phyloP scores from a whole-genome alignment of 139 green algal genomes.

The Bryopsis sp. region DNA sequence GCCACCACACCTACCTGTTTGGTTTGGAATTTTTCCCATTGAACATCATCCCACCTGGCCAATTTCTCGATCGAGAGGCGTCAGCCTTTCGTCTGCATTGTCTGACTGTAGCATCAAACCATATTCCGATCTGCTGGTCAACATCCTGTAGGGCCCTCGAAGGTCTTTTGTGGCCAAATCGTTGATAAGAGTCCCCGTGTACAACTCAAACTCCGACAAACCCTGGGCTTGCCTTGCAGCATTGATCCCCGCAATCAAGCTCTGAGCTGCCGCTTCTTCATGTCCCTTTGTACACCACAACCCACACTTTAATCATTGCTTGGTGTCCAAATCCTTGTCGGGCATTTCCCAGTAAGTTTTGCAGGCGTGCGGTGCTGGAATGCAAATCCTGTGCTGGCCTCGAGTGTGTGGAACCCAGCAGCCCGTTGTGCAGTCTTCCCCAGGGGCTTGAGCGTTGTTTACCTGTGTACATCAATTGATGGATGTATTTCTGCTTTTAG shows the following conservation, averaged over 20 bases:
- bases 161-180: conserved; percentile 96
- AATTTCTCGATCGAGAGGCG: conserved; percentile 71
- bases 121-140: conserved; percentile 88
- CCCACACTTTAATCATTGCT: too few relatives aligned
- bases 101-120: conserved; percentile 85
- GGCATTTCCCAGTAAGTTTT: too few relatives aligned
- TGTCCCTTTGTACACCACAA: conserved; percentile 96
- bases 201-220: conserved; percentile 47
- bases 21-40: conserved; percentile 55
- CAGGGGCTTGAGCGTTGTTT: too few relatives aligned
- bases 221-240: conserved; percentile 57
- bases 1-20: conserved; percentile 35
- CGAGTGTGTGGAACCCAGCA: too few relatives aligned
- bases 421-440: too few relatives aligned
- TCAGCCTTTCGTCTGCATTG: conserved; percentile 91
- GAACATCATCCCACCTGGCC: conserved; percentile 74
- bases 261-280: conserved; percentile 89
- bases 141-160: conserved; percentile 94
- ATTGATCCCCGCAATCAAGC: conserved; percentile 86
- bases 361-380: too few relatives aligned
- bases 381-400: too few relatives aligned
- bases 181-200: conserved; percentile 89
- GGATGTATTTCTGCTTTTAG: too few relatives aligned
- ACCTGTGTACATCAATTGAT: too few relatives aligned
- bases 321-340: too few relatives aligned